These are phyloP conservation scores for Tolypocladium ophioglossoides DNA, from an alignment of 2,329 filamentous ascomycete species.

Conservation along the genomic window DNA sequence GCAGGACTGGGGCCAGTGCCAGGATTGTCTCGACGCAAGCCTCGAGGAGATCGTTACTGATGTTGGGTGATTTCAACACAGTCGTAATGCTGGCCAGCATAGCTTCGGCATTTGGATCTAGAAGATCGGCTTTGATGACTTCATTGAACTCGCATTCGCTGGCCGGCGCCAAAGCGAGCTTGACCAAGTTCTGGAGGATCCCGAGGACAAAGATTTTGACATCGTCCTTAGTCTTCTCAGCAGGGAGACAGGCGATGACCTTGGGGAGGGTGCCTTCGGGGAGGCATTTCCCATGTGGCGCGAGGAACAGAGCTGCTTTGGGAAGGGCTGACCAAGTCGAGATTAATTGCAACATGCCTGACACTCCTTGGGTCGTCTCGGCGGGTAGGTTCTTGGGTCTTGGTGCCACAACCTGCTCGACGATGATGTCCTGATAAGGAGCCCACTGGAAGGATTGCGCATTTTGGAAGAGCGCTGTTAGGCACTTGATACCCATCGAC, in stretches of 20 bases:
- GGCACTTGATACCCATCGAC: slow-evolving; percentile 68
- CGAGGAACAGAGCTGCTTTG: slow-evolving; percentile 57
- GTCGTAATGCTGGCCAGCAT: slow-evolving; percentile 58
- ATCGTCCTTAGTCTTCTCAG: slow-evolving; percentile 69
- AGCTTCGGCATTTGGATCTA: slow-evolving; percentile 45
- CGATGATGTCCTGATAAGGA: slow-evolving; percentile 58
- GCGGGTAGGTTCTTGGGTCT: slow-evolving; percentile 66
- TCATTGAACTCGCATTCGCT: slow-evolving; percentile 46
- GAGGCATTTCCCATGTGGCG: slow-evolving; percentile 23
- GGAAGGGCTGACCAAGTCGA: slow-evolving; percentile 66
- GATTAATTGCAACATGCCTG: slow-evolving; percentile 70
- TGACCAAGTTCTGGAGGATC: slow-evolving; percentile 61
- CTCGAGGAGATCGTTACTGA: slow-evolving; percentile 66
- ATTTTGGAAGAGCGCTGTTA: slow-evolving; percentile 68
- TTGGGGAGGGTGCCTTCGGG: slow-evolving; percentile 57
- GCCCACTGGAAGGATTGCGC: slow-evolving; percentile 62
- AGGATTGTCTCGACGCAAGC: slow-evolving; percentile 71
- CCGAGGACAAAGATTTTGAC: slow-evolving; percentile 75
- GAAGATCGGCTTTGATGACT: slow-evolving; percentile 42
- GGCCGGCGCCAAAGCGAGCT: slow-evolving; percentile 44
- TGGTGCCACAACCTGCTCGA: slow-evolving; percentile 65
- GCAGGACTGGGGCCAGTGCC: slow-evolving; percentile 60
- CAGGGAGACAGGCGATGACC: slow-evolving; percentile 60
- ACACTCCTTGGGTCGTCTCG: slow-evolving; percentile 85
- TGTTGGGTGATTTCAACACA: slow-evolving; percentile 50